These are phyloP conservation scores for Salix viminalis DNA, from an alignment of 345 rosid genomes.

Conservation along the genomic window DNA sequence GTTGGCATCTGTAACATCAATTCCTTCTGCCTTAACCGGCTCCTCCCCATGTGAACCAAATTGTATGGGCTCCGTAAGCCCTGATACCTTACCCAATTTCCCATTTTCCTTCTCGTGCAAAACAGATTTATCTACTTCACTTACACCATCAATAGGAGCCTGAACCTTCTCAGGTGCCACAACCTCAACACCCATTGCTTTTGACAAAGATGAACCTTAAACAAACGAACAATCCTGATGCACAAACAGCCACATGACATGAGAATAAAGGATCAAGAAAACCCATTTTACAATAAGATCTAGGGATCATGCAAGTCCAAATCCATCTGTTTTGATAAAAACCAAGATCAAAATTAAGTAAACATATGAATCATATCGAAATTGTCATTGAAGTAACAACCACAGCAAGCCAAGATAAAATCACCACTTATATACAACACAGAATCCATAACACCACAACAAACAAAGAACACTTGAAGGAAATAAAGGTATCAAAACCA, in stretches of 20 bases:
- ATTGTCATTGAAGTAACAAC: not conserved
- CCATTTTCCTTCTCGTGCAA: constrained; percentile 43
- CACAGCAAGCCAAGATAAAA: not conserved
- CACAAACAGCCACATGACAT: not conserved
- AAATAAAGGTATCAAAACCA: not conserved
- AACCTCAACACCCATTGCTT: constrained; percentile 77
- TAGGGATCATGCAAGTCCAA: not conserved
- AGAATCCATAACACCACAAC: not conserved
- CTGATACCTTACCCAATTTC: constrained; percentile 42
- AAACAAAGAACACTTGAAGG: not conserved
- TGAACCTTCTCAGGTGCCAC: constrained; percentile 66
- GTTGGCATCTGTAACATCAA: constrained; percentile 35
- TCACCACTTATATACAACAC: not conserved
- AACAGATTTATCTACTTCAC: constrained; percentile 31
- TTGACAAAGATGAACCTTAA: constrained; percentile 16
- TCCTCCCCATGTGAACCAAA: constrained; percentile 61
- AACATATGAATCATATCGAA: not conserved
- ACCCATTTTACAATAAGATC: not conserved
- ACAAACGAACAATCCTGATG: not conserved
- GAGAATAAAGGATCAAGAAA: not conserved
- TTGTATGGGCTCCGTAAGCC: constrained; percentile 36
- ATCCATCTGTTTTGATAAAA: not conserved
- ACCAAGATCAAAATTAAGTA: not conserved
- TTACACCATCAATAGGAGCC: constrained; percentile 43
- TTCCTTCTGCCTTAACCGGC: constrained; percentile 38